Percentiles rank a stretch among this genome's conserved stretches.
These are phyloP conservation scores for Ustanciosporium gigantosporum DNA, from an alignment of 1,284 basidiomycete genomes.

Conservation along the genomic window DNA sequence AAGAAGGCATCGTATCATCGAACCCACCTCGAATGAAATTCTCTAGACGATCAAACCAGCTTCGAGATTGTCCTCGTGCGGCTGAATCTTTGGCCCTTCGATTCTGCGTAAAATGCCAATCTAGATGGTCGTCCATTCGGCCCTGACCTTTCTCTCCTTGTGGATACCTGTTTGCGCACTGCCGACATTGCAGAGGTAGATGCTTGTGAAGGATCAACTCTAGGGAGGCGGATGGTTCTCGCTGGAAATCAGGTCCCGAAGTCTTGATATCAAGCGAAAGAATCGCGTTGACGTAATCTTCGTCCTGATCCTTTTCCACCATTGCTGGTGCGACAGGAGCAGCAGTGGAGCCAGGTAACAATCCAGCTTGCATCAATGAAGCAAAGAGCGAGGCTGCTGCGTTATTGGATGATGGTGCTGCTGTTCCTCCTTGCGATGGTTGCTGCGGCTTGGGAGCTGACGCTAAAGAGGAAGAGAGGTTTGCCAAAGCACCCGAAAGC, in stretches of 20 bases:
- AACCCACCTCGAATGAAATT: slow-evolving; percentile 64
- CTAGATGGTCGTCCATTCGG: slow-evolving; percentile 83
- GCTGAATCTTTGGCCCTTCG: slow-evolving; percentile 80
- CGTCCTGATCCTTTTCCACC: slow-evolving; percentile 63
- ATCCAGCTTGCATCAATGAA: slow-evolving; percentile 54
- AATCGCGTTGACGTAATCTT: slow-evolving; percentile 72
- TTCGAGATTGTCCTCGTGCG: slow-evolving; percentile 83
- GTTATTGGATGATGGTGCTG: not conserved
- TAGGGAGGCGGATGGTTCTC: slow-evolving; percentile 66
- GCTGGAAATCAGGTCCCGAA: slow-evolving; percentile 73
- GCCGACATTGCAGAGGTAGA: slow-evolving; percentile 83
- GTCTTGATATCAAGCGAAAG: slow-evolving; percentile 73
- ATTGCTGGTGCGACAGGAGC: slow-evolving; percentile 54
- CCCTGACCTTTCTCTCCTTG: slow-evolving; percentile 74
- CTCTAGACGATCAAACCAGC: slow-evolving; percentile 84
- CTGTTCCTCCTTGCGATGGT: slow-evolving; percentile 1
- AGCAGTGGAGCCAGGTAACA: slow-evolving; percentile 32
- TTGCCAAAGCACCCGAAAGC: slow-evolving; percentile 21
- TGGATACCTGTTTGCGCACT: slow-evolving; percentile 86
- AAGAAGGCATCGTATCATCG: slow-evolving; percentile 25
- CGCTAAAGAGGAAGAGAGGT: slow-evolving; percentile 9
- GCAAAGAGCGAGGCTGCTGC: slow-evolving; percentile 45
- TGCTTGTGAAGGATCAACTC: slow-evolving; percentile 61
- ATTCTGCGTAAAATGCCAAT: slow-evolving; percentile 96
- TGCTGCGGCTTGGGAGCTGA: slow-evolving; percentile 1